These are phyloP conservation scores for Hyaloraphidium curvatum DNA, from an alignment of 192 early-diverging fungal species.

Conservation along the genomic window DNA sequence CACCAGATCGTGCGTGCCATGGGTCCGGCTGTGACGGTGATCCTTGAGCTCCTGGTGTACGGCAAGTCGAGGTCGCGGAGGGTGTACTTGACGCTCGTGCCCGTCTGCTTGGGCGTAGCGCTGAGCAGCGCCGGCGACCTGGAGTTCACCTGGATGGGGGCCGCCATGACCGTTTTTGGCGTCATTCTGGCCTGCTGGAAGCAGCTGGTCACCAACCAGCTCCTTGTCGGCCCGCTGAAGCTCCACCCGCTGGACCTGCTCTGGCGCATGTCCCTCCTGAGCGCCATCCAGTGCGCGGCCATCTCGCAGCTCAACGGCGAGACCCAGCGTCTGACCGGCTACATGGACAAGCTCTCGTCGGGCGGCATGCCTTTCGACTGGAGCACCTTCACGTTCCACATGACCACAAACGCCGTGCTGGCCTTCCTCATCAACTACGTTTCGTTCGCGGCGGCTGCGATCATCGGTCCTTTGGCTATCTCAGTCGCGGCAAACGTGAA, in stretches of 20 bases:
- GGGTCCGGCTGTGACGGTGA: neutral
- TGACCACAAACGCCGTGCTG: constrained; percentile 54
- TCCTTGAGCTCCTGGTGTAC: neutral
- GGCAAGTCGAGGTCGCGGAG: neutral
- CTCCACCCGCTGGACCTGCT: constrained; percentile 63
- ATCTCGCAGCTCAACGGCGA: constrained; percentile 49
- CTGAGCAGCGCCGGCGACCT: neutral
- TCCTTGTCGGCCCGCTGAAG: constrained; percentile 56
- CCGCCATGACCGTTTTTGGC: neutral
- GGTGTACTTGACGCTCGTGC: neutral
- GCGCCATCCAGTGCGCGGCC: constrained; percentile 46
- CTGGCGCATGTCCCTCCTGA: constrained; percentile 55
- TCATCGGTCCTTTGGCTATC: constrained; percentile 64
- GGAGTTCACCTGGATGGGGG: neutral
- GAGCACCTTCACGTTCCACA: constrained; percentile 13
- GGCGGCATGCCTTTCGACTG: neutral
- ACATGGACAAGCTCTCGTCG: neutral
- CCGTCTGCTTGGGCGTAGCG: neutral
- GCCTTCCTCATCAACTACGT: constrained; percentile 75
- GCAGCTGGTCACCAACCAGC: constrained; percentile 60
- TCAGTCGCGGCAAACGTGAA: constrained; percentile 59
- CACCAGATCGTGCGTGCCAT: neutral
- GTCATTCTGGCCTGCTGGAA: constrained; percentile 19
- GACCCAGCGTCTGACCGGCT: constrained; percentile 3
- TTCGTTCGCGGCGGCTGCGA: constrained; percentile 62